Conservation (phyloP, 495 filamentous ascomycete genomes). For the Aspergillus saccharolyticus region DNA sequence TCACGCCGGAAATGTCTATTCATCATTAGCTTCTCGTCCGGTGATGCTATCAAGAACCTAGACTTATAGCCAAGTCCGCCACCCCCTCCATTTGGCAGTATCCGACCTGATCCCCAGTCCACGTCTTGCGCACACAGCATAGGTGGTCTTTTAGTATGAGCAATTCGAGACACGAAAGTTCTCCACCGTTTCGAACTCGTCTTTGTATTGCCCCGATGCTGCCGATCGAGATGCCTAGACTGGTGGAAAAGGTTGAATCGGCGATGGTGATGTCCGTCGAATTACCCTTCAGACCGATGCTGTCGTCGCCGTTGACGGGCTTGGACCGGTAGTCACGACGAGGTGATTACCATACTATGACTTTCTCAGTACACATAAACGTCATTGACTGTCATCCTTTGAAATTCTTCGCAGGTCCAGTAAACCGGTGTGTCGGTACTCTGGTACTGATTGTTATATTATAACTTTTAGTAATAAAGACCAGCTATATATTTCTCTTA, state of each 20-base stretch:
- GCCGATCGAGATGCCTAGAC: conserved; percentile 36
- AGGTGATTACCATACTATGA: conserved; percentile 26
- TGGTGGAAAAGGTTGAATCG: conserved; percentile 29
- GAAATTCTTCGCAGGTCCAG: no score
- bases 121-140: conserved; percentile 42
- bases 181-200: conserved; percentile 36
- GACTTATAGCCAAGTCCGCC: conserved; percentile 39
- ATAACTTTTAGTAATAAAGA: no score
- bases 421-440: no score
- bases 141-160: conserved; percentile 29
- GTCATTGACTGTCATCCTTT: no score
- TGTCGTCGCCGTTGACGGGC: conserved; percentile 36
- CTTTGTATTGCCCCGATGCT: conserved; percentile 44
- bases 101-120: conserved; percentile 39
- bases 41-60: background rate
- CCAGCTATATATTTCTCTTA: no score
- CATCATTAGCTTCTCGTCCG: background rate
- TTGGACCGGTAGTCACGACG: conserved; percentile 33
- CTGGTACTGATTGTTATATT: no score
- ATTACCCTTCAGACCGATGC: conserved; percentile 34
- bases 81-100: conserved; percentile 46
- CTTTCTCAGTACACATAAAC: no score
- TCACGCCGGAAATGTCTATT: conserved; percentile 23
- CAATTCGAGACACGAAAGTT: conserved; percentile 30
- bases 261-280: conserved; percentile 35